These are phyloP conservation scores for Asclepias syriaca DNA, from an alignment of 257 asterid species.

Conservation along the genomic window DNA sequence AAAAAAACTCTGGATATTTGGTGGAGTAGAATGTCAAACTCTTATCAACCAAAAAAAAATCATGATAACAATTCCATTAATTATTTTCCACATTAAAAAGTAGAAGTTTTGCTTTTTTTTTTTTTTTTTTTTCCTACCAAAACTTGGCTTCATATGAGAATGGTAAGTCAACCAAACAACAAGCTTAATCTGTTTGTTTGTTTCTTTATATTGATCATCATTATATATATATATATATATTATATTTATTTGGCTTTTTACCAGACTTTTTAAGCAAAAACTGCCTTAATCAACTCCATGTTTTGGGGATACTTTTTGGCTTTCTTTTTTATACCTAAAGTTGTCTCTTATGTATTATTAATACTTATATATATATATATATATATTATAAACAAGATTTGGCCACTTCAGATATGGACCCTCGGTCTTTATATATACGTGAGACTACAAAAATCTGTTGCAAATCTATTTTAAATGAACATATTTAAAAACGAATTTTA, in stretches of 20 bases:
- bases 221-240: no score
- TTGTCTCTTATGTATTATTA: not conserved
- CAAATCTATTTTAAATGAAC: no score
- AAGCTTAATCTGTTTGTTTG: not conserved
- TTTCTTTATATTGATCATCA: not conserved
- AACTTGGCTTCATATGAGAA: not conserved
- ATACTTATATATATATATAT: not conserved
- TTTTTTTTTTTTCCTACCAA: not conserved
- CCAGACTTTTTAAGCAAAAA: not conserved
- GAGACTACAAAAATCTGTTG: no score
- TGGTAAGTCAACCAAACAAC: conserved; percentile 2
- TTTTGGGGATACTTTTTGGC: not conserved
- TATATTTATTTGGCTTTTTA: not conserved
- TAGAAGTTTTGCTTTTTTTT: not conserved
- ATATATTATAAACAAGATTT: not conserved
- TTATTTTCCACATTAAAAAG: not conserved
- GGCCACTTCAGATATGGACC: no score
- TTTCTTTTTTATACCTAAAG: not conserved
- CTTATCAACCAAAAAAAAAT: conserved; percentile 5
- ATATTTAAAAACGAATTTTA: no score
- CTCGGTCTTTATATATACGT: no score
- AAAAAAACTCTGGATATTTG: not conserved
- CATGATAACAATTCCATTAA: not conserved
- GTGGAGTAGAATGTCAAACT: conserved; percentile 11
- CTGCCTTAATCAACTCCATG: not conserved